Conservation (phyloP, 1,284 basidiomycete genomes). For the Sanghuangporus sanghuang region DNA sequence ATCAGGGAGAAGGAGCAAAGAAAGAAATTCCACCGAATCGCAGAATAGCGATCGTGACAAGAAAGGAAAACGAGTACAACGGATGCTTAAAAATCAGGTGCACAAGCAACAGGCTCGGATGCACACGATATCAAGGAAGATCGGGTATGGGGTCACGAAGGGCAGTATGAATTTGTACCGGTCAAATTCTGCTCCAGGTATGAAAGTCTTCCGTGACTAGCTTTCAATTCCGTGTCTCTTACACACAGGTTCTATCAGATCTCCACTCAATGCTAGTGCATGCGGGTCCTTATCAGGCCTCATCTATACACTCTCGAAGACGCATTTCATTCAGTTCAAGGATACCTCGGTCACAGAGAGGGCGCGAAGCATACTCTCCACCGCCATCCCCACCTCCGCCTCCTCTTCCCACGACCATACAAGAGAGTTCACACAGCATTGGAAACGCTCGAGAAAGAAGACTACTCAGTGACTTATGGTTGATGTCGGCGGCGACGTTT, state of each 20-base stretch:
- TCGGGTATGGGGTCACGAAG: constrained; percentile 61
- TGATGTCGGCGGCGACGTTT: constrained; percentile 93
- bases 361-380: constrained; percentile 35
- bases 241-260: constrained; percentile 34
- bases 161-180: constrained; percentile 45
- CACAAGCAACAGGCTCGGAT: constrained; percentile 69
- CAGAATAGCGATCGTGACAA: constrained; percentile 20
- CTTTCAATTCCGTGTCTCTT: background rate
- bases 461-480: constrained; percentile 84
- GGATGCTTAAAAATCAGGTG: constrained; percentile 66
- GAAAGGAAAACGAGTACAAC: constrained; percentile 63
- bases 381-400: constrained; percentile 27
- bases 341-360: constrained; percentile 1
- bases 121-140: constrained; percentile 69
- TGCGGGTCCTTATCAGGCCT: constrained; percentile 66
- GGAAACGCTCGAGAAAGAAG: constrained; percentile 60
- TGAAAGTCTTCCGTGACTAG: constrained; percentile 7
- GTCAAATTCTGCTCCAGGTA: constrained; percentile 62
- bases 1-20: background rate
- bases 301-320: constrained; percentile 80
- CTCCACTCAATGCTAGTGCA: constrained; percentile 58
- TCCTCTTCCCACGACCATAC: constrained; percentile 25
- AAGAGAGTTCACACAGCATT: constrained; percentile 31
- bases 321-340: constrained; percentile 35
- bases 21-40: constrained; percentile 16